Conservation (phyloP, 1,284 basidiomycete genomes). For the Cutaneotrichosporon daszewskae region DNA sequence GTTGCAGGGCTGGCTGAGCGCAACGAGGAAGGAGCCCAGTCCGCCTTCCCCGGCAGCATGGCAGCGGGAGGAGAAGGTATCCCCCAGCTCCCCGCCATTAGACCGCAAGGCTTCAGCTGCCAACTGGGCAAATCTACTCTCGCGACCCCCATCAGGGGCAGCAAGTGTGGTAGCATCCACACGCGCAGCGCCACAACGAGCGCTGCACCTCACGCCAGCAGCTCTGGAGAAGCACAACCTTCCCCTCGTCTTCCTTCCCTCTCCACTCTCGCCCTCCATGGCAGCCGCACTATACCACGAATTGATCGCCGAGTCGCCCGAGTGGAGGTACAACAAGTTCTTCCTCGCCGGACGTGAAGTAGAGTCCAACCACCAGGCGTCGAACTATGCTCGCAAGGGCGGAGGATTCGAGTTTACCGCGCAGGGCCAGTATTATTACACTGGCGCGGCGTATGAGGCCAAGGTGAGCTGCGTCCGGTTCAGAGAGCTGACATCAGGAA, state of each 20-base stretch:
- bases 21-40: no score
- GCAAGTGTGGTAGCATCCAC: no score
- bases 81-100: not conserved
- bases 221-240: conserved; percentile 53
- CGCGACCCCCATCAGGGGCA: not conserved
- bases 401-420: conserved; percentile 27
- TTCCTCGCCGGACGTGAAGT: conserved; percentile 41
- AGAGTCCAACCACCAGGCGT: conserved; percentile 65
- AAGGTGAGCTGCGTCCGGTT: conserved; percentile 11
- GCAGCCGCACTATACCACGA: conserved; percentile 59
- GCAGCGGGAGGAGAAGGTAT: not conserved
- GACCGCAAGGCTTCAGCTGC: conserved; percentile 8
- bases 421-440: conserved; percentile 27
- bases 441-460: conserved; percentile 18
- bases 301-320: conserved; percentile 41
- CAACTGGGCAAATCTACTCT: conserved; percentile 16
- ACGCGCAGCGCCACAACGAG: conserved; percentile 15
- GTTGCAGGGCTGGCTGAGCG: no score
- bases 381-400: conserved; percentile 58
- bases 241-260: conserved; percentile 52
- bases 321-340: conserved; percentile 37
- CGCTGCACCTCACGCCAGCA: conserved; percentile 43
- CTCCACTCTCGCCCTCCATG: conserved; percentile 54
- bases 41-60: not conserved
- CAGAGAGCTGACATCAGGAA: conserved; percentile 22